Percentiles rank a stretch among this genome's conserved stretches.
phyloP scores from a whole-genome alignment of 352 stramenopile species.

The Globisporangium megalacanthum region DNA sequence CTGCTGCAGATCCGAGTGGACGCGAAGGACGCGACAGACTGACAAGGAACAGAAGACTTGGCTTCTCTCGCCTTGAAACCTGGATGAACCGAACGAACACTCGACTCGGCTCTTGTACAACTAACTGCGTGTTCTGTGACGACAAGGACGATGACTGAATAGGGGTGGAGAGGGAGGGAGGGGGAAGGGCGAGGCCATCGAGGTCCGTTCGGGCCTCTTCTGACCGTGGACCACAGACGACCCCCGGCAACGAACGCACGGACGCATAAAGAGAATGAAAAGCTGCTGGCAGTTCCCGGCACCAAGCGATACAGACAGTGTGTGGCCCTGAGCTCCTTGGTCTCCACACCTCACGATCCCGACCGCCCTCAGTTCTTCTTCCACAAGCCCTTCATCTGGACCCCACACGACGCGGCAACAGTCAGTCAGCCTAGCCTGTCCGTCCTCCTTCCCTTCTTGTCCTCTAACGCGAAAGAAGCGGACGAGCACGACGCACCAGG shows the following conservation, averaged over 20 bases:
- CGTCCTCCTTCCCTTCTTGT: not conserved
- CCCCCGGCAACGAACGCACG: too few relatives aligned
- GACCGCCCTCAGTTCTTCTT: slow-evolving; percentile 52
- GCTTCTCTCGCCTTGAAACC: too few relatives aligned
- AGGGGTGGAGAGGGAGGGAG: too few relatives aligned
- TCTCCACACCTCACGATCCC: too few relatives aligned
- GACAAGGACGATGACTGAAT: too few relatives aligned
- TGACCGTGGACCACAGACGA: too few relatives aligned
- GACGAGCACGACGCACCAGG: slow-evolving; percentile 23
- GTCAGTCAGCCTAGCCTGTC: not conserved
- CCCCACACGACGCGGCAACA: not conserved
- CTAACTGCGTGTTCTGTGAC: not conserved
- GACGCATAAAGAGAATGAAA: too few relatives aligned
- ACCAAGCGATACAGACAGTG: too few relatives aligned
- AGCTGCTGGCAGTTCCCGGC: too few relatives aligned
- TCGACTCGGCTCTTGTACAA: slow-evolving; percentile 5
- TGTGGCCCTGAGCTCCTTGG: too few relatives aligned
- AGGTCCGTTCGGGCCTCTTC: not conserved
- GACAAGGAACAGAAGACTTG: not conserved
- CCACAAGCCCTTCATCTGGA: slow-evolving; percentile 78
- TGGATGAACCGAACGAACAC: slow-evolving; percentile 1
- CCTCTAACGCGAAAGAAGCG: not conserved
- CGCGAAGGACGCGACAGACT: slow-evolving; percentile 30
- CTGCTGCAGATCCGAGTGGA: slow-evolving; percentile 78
- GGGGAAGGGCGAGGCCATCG: not conserved